These are phyloP conservation scores for Calocybe indica DNA, from an alignment of 768 basidiomycete genomes.

Conservation along the genomic window DNA sequence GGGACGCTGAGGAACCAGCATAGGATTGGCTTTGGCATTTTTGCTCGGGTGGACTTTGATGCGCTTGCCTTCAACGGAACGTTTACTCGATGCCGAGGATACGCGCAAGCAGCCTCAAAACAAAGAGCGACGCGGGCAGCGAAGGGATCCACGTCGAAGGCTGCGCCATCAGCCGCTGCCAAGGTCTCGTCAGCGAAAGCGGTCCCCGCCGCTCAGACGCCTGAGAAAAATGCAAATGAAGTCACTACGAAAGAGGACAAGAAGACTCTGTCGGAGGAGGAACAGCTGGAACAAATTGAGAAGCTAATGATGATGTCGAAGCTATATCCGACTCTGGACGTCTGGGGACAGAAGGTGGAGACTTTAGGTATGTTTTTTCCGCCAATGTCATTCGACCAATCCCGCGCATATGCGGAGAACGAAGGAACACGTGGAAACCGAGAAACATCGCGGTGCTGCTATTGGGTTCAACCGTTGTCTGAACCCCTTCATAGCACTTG, in stretches of 20 bases:
- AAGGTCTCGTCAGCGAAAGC: not conserved
- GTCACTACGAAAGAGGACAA: conserved; percentile 10
- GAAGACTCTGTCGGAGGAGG: conserved; percentile 20
- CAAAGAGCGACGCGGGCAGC: too few species aligned
- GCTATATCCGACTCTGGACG: conserved; percentile 30
- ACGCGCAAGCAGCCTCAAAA: too few species aligned
- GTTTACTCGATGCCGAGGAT: not conserved
- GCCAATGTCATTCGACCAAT: not conserved
- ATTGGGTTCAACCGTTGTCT: not conserved
- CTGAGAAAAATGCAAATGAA: conserved; percentile 3
- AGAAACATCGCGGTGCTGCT: not conserved
- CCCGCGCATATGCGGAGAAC: not conserved
- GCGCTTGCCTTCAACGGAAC: not conserved
- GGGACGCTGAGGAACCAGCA: conserved; percentile 8
- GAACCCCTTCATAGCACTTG: not conserved
- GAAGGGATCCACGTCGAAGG: too few species aligned
- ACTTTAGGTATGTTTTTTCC: conserved; percentile 29
- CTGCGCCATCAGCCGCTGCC: not conserved
- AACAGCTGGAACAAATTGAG: conserved; percentile 31
- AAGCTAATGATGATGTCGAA: conserved; percentile 26
- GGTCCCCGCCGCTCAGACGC: not conserved
- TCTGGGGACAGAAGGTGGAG: conserved; percentile 34
- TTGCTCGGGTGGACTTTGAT: too few species aligned
- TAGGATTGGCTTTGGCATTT: not conserved
- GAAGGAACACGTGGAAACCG: too few species aligned